A percentile compares a stretch with the other conserved stretches of the same genome.
Evolutionary conservation across 2,329 filamentous ascomycete genomes (phyloP).

Genomic region (Ophiobolus disseminans): DNA sequence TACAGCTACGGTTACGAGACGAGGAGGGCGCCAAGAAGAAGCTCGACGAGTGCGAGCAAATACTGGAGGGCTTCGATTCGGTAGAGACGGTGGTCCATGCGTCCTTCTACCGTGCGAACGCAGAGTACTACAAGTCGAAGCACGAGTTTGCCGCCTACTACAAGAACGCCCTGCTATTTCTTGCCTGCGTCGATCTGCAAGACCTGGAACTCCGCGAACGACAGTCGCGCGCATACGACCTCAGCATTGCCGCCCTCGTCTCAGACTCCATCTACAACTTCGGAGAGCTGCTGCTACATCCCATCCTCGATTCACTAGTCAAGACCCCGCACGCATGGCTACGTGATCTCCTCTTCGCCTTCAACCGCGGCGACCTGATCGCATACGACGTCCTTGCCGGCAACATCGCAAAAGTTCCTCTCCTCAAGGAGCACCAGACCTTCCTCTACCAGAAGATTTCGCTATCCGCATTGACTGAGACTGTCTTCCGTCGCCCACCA

Average conservation of each 20-base stretch:
- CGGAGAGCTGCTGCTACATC: conserved; percentile 96
- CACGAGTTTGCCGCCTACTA: conserved; percentile 96
- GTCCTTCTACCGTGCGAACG: conserved; percentile 93
- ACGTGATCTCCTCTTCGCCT: conserved; percentile 93
- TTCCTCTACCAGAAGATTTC: conserved; percentile 98
- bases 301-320: conserved; percentile 85
- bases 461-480: conserved; percentile 92
- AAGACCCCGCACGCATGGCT: conserved; percentile 84
- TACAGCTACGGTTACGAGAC: conserved; percentile 81
- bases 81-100: conserved; percentile 96
- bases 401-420: conserved; percentile 79
- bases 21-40: conserved; percentile 84
- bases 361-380: conserved; percentile 91
- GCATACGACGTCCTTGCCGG: conserved; percentile 84
- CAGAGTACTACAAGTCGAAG: conserved; percentile 91
- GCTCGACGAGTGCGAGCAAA: conserved; percentile 83
- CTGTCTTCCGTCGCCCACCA: conserved; percentile 92
- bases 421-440: conserved; percentile 78
- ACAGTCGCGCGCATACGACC: conserved; percentile 84
- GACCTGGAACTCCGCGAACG: conserved; percentile 77
- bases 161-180: conserved; percentile 95
- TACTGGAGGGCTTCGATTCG: conserved; percentile 89
- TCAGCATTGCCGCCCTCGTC: conserved; percentile 89
- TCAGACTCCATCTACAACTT: conserved; percentile 99
- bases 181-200: conserved; percentile 89